Base-by-base conservation (phyloP, 148 eudicot genomes). In the Gaultheria prostrata region DNA sequence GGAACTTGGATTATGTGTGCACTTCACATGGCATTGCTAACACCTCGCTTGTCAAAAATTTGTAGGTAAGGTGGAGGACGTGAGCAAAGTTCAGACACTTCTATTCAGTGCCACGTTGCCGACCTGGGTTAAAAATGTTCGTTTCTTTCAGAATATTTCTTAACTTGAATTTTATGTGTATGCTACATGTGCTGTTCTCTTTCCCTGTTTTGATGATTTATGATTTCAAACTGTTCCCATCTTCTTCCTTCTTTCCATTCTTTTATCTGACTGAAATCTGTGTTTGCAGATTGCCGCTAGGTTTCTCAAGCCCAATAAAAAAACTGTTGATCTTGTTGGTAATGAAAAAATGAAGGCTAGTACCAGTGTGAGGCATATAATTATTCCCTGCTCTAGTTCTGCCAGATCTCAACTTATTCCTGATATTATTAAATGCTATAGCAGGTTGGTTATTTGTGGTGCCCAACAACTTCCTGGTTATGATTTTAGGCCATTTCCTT, bases 261-360 rank as follows among this genome's bases (percentile, higher is more conserved):
- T 35, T 11, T 84, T 65, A 24, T 78, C 54, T 61, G 35, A 33
- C 69, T 82, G 46, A 51, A 21, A 9, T 78, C 79, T 48, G 15
- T 69, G 54, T 12, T 82, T 24, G 72, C 86, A 87, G 99, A 90
- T 94, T 81, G 81, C 97, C 63, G 59, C 92, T 24, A 91, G 80
- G 90, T 97, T 97, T 92, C 90, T 94, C 53, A 97, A 94, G 83
- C 30, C 87, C 8, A 90, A 89, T 75, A 97, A 90, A 91, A 91
- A 86, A 85, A 94, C 95, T 71, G 97, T 92, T 20, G 99, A 97
- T 89, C 98, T 97, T 84, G 97, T 97, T 78, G 94, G 99, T 79
- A 91, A 93, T 88, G 98, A 97, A 88, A 92, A 90, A 86, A 94
- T 97, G 98, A 97, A 97, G 88, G 99, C 99, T 69, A 94, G 98